Conservation (phyloP, 257 asterid genomes). For the Gardenia jasminoides region DNA sequence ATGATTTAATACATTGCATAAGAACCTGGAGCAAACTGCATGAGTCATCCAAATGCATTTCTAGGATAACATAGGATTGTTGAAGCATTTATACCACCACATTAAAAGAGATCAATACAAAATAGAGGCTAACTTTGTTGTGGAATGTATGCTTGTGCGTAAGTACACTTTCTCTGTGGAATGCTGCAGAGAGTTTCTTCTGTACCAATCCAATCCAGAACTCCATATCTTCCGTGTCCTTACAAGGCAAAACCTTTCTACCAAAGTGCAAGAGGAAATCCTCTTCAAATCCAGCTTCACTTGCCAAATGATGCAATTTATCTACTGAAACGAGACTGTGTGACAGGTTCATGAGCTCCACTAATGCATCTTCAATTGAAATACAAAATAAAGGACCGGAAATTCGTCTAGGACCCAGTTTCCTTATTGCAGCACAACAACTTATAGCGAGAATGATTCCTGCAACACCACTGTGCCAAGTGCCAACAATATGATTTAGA, state of each 20-base stretch:
- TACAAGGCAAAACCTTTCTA: slow-evolving; percentile 56
- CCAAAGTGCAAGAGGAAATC: slow-evolving; percentile 65
- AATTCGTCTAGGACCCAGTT: slow-evolving; percentile 45
- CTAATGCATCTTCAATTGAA: slow-evolving; percentile 42
- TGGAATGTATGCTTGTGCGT: slow-evolving; percentile 38
- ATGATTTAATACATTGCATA: neutral
- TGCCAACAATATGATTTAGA: slow-evolving; percentile 29
- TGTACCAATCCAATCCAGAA: slow-evolving; percentile 80
- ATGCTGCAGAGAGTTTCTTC: slow-evolving; percentile 56
- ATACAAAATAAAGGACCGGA: slow-evolving; percentile 40
- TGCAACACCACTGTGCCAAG: slow-evolving; percentile 77
- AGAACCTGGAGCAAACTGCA: neutral
- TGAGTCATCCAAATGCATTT: neutral
- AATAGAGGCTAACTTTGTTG: slow-evolving; percentile 43
- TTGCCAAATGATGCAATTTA: slow-evolving; percentile 64
- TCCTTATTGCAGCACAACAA: slow-evolving; percentile 59
- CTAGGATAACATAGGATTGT: neutral
- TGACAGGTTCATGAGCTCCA: slow-evolving; percentile 61
- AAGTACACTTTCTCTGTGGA: slow-evolving; percentile 65
- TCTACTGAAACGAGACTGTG: slow-evolving; percentile 46
- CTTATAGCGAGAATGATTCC: slow-evolving; percentile 68
- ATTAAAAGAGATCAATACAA: slow-evolving; percentile 2
- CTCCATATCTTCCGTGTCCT: slow-evolving; percentile 51
- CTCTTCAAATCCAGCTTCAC: slow-evolving; percentile 81
- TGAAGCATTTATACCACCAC: neutral